phyloP scores from a whole-genome alignment of 129 eudicot species.

The Centaurea solstitialis region DNA sequence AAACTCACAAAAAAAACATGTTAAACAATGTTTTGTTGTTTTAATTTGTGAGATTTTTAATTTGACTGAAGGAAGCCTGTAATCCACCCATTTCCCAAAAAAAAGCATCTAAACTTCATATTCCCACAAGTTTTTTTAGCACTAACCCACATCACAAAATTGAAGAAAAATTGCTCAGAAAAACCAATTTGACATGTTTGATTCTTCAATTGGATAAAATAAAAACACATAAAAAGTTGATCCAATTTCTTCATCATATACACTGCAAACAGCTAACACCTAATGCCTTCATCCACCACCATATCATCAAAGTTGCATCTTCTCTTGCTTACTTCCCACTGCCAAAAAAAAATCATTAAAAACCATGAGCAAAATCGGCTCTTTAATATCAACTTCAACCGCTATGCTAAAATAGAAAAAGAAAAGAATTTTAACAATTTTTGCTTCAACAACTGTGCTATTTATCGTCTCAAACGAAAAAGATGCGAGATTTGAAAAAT shows the following conservation, averaged over 20 bases:
- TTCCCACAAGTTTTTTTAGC: conserved; percentile 27
- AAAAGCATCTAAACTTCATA: conserved; percentile 4
- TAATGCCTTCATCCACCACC: conserved; percentile 9
- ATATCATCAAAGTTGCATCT: conserved; percentile 31
- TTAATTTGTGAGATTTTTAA: no score
- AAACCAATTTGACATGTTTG: conserved; percentile 29
- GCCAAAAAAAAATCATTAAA: conserved; percentile 10
- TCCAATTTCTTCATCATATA: conserved; percentile 33
- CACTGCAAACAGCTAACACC: conserved; percentile 14
- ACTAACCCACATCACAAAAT: conserved; percentile 3
- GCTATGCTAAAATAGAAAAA: no score
- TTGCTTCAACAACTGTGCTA: no score
- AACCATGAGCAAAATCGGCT: background rate
- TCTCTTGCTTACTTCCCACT: conserved; percentile 54
- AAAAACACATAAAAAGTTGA: conserved; percentile 13
- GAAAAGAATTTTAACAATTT: no score
- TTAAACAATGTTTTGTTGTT: no score
- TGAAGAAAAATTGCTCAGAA: conserved; percentile 23
- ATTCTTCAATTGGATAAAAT: conserved; percentile 23
- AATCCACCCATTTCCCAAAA: no score
- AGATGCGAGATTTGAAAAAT: no score
- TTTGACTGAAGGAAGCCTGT: no score
- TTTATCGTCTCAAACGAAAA: no score
- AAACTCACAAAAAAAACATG: no score
- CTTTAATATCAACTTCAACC: no score